Evolutionary conservation across 192 early-diverging fungal genomes (phyloP), one percentile per base, ranked within the genome.

Genomic region (Backusella macrospora): DNA sequence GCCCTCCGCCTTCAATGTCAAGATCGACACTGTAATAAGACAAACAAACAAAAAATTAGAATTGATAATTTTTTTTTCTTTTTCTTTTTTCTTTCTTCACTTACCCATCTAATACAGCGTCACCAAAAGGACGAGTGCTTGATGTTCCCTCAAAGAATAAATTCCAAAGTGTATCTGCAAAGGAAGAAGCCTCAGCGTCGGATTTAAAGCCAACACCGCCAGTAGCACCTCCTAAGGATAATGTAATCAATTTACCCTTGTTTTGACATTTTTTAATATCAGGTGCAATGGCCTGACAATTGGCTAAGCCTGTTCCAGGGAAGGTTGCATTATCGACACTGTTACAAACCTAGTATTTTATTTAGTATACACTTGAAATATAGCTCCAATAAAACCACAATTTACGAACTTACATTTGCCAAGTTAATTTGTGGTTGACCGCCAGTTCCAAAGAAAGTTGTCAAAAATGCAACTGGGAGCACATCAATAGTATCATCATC

Each of bases 221-320:
- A 6, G 83, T 82, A 5, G 87, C 88, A 5, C 92, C 92, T 46
- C 91, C 92, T 64, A 93, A 78, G 47, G 88, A 89, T 2, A 91
- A 81, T 16, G 89, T 78, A 3, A 93, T 75, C 6, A 77, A 76
- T 47, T 90, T 91, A 4, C 91, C 92, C 29, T 83, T 76, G 10
- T 73, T 70, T 73, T 93, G 92, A 80, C 92, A 93, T 39, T 80
- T 71, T 62, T 86, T 81, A 78, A 93, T 91, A 65, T 90, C 91
- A 9, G 73, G 52, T 14, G 81, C 87, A 14, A 93, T 68, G 29
- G 78, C 69, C 6, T 83, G 83, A 71, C 90, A 91, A 68, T 89
- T 80, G 43, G 86, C 83, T 62, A 92, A 70, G 7, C 72, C 21
- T 23, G 88, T 84, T 14, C 82, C 83, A 0, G 87, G 69, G 70